phyloP scores from a whole-genome alignment of 805 yeast genomes.

The Zygoascus biomembranicola region DNA sequence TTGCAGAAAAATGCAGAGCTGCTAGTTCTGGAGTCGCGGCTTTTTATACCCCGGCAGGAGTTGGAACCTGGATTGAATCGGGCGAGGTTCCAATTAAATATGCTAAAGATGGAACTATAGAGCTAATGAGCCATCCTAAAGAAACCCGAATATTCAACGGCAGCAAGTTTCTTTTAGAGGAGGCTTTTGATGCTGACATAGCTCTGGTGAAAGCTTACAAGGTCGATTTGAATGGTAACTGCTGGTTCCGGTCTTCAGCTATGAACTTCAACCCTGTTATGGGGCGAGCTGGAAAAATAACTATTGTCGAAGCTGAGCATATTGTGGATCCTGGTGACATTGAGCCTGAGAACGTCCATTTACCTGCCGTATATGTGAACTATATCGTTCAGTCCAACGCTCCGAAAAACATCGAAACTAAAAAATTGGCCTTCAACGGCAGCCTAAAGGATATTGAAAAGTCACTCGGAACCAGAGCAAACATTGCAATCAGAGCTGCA shows the following conservation, averaged over 20 bases:
- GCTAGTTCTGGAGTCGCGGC: conserved; percentile 41
- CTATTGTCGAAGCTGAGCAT: conserved; percentile 40
- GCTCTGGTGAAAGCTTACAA: conserved; percentile 41
- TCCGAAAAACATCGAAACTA: conserved; percentile 34
- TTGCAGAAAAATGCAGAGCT: conserved; percentile 38
- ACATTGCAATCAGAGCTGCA: conserved; percentile 38
- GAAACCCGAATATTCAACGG: conserved; percentile 35
- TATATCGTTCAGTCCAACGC: conserved; percentile 32
- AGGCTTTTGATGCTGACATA: conserved; percentile 37
- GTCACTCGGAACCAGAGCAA: conserved; percentile 19
- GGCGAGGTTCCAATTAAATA: conserved; percentile 37
- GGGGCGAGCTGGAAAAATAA: conserved; percentile 35
- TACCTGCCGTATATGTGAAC: conserved; percentile 35
- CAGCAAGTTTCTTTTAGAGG: conserved; percentile 32
- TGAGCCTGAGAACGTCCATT: conserved; percentile 35
- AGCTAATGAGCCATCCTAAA: conserved; percentile 29
- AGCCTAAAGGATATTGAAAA: neutral
- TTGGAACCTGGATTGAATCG: conserved; percentile 37
- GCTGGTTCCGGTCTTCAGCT: conserved; percentile 38
- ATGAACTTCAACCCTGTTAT: conserved; percentile 36
- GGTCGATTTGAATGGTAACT: conserved; percentile 42
- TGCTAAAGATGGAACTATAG: conserved; percentile 27
- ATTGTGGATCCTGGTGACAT: conserved; percentile 39
- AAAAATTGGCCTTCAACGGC: conserved; percentile 7
- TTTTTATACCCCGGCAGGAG: conserved; percentile 37